Evolutionary conservation across 2,329 filamentous ascomycete genomes (phyloP), one percentile per base, ranked within the genome.

Genomic region (Lithohypha guttulata): DNA sequence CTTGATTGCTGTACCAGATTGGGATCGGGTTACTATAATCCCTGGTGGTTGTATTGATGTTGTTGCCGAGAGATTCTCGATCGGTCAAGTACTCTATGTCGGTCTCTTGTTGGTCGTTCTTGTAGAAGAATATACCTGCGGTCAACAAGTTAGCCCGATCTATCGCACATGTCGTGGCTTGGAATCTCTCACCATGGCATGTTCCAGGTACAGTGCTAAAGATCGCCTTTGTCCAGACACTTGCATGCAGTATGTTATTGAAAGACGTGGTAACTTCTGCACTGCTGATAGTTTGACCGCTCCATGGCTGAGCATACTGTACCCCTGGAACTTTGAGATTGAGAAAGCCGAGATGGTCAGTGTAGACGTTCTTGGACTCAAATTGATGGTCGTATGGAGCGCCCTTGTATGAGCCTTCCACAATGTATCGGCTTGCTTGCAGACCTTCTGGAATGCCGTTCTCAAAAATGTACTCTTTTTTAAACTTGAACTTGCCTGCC

Each of bases 11-110:
- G 28, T 47, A 51, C 44, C 42, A 46, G 13, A 50, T 34, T 3
- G 46, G 48, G 9, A 47, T 44, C 21, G 44, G 39, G 6, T 28
- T 26, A 18, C 34, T 26, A 9, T 37, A 26, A 15, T 44, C 33
- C 13, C 17, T 17, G 11, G 23, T 14, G 14, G 13, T 9, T 7
- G 2, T 9, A 9, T 17, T 14, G 15, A 37, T 28, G 23, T 41
- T 45, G 13, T 48, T 50, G n/a, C 45, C 42, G 8, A 41, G 27
- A n/a, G 49, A 50, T 2, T 22, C 39, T 18, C 45, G 46, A 38
- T 51, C 47, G 17, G 47, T 48, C 19, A 48, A 20, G 30, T 50
- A 51, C 32, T 51, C 49, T 25, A 47, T 49, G 32, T 50, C 49
- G 21, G 34, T 42, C 17, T 51, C 49, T 27, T 50, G 49, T 15